Conservation (phyloP, 345 rosid genomes). For the Aethionema arabicum region DNA sequence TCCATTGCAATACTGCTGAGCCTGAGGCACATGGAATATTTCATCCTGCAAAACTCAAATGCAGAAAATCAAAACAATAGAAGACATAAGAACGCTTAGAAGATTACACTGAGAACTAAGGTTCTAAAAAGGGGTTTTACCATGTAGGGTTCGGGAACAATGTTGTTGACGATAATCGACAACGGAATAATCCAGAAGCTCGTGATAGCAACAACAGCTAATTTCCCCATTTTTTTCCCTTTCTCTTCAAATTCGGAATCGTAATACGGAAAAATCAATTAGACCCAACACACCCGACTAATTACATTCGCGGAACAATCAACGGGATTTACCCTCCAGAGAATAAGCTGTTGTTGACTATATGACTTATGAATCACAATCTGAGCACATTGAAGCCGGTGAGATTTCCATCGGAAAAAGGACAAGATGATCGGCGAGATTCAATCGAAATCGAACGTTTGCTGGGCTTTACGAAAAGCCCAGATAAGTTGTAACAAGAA, state of each 20-base stretch:
- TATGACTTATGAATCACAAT: too few relatives aligned
- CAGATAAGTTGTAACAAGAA: neutral
- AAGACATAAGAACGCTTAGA: neutral
- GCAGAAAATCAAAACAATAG: neutral
- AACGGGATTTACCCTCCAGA: neutral
- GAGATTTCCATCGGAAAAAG: constrained; percentile 5
- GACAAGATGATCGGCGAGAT: constrained; percentile 8
- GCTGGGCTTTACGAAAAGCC: constrained; percentile 25
- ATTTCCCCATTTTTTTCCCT: constrained; percentile 54
- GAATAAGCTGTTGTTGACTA: neutral
- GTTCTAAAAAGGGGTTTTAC: constrained; percentile 35
- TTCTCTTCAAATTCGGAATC: neutral
- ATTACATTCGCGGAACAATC: constrained; percentile 6
- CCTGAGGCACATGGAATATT: constrained; percentile 91
- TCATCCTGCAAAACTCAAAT: constrained; percentile 68
- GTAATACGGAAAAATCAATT: neutral
- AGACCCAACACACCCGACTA: constrained; percentile 4
- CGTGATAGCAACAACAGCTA: constrained; percentile 58
- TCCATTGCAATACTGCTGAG: constrained; percentile 76
- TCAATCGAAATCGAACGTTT: constrained; percentile 11
- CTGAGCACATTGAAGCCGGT: neutral
- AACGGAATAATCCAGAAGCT: constrained; percentile 77
- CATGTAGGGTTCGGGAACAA: constrained; percentile 88
- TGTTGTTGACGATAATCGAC: constrained; percentile 62
- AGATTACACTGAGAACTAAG: neutral